These are phyloP conservation scores for Aspergillus glaucus DNA, from an alignment of 2,329 filamentous ascomycete species.

Conservation along the genomic window DNA sequence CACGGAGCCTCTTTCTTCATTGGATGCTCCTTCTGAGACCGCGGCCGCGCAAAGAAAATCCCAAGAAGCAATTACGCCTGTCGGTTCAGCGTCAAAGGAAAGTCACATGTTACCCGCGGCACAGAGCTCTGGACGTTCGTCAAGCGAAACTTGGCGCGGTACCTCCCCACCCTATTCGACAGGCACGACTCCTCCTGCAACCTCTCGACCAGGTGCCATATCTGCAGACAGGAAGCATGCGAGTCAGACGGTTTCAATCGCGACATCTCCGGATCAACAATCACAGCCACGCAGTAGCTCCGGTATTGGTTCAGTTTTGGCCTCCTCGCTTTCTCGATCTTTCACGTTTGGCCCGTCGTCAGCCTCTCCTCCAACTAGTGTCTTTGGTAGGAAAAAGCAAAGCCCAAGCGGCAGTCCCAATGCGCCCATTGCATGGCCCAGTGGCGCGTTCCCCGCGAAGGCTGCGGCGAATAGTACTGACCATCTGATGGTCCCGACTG, in stretches of 20 bases:
- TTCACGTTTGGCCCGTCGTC: constrained; percentile 40
- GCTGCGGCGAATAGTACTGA: constrained; percentile 21
- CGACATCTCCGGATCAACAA: constrained; percentile 38
- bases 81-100: constrained; percentile 29
- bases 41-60: constrained; percentile 38
- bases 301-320: constrained; percentile 37
- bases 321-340: constrained; percentile 41
- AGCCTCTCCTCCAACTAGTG: constrained; percentile 35
- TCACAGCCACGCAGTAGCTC: constrained; percentile 33
- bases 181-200: constrained; percentile 46
- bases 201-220: constrained; percentile 36
- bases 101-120: constrained; percentile 21
- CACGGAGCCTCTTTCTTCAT: constrained; percentile 37
- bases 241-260: constrained; percentile 34
- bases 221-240: constrained; percentile 37
- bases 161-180: constrained; percentile 48
- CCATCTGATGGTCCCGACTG: constrained; percentile 24
- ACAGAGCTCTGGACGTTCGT: constrained; percentile 47
- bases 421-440: constrained; percentile 24
- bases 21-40: constrained; percentile 42
- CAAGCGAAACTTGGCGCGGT: constrained; percentile 45
- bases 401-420: constrained; percentile 33
- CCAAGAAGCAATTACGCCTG: constrained; percentile 28
- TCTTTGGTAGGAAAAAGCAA: constrained; percentile 28
- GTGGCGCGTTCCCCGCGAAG: constrained; percentile 16